Conservation (phyloP, 352 stramenopile genomes). For the Pythium apleroticum region DNA sequence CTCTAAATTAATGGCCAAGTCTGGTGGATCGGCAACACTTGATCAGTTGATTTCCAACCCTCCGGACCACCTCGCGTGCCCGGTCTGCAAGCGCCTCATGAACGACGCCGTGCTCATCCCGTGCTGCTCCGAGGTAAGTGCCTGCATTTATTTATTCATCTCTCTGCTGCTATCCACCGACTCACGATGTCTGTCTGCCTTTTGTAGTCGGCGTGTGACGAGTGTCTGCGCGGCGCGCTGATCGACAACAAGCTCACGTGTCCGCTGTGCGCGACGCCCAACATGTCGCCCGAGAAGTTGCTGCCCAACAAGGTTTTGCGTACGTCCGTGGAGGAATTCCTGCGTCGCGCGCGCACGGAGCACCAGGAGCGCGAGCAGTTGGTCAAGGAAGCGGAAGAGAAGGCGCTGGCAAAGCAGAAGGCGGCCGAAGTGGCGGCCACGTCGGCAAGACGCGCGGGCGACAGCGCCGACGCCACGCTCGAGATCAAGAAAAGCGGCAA, state of each 20-base stretch:
- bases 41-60: conserved; percentile 90
- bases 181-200: neutral
- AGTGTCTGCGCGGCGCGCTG: conserved; percentile 74
- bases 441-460: conserved; percentile 50
- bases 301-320: conserved; percentile 81
- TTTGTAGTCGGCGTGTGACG: conserved; percentile 76
- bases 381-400: conserved; percentile 83
- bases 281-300: conserved; percentile 87
- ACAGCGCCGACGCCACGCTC: conserved; percentile 79
- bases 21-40: conserved; percentile 85
- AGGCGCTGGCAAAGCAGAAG: conserved; percentile 79
- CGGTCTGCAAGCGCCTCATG: conserved; percentile 86
- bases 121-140: conserved; percentile 86
- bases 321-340: conserved; percentile 83
- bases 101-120: conserved; percentile 86
- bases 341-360: conserved; percentile 71
- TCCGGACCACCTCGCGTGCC: conserved; percentile 88
- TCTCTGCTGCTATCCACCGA: neutral
- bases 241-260: conserved; percentile 84
- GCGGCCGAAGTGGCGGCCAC: conserved; percentile 55
- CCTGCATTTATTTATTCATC: conserved; percentile 17
- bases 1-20: conserved; percentile 90
- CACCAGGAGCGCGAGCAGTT: conserved; percentile 84
- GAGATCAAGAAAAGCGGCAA: conserved; percentile 84
- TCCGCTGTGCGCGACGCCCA: conserved; percentile 70